phyloP scores from a whole-genome alignment of 108 stramenopile genomes.

The Discostella pseudostelligera region DNA sequence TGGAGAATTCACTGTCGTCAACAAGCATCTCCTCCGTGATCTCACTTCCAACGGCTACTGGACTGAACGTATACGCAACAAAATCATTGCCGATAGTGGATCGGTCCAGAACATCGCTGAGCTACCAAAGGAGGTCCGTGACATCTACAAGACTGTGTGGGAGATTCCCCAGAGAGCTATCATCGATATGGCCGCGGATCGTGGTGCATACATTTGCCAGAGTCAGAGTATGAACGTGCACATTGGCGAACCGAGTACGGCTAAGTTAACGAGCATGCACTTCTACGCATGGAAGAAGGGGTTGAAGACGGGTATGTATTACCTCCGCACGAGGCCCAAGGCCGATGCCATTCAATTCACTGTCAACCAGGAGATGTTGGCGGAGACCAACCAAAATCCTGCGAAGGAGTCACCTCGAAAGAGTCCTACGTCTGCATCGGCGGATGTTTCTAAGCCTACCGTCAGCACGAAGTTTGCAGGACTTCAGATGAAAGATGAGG shows the following conservation, averaged over 20 bases:
- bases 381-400: constrained; percentile 47
- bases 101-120: constrained; percentile 91
- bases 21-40: constrained; percentile 97
- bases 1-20: constrained; percentile 98
- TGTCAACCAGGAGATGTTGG: constrained; percentile 89
- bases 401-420: constrained; percentile 20
- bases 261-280: constrained; percentile 95
- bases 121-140: constrained; percentile 91
- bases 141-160: constrained; percentile 99
- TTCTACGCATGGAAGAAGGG: constrained; percentile 99
- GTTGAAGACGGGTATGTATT: constrained; percentile 99
- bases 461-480: constrained; percentile 43
- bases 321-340: constrained; percentile 97
- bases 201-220: constrained; percentile 98
- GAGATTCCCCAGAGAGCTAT: constrained; percentile 94
- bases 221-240: constrained; percentile 98
- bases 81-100: constrained; percentile 96
- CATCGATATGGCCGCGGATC: constrained; percentile 99
- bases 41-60: constrained; percentile 93
- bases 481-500: constrained; percentile 67
- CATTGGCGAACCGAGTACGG: constrained; percentile 95
- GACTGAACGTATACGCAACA: constrained; percentile 94
- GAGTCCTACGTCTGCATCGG: constrained; percentile 31
- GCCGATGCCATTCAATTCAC: constrained; percentile 99
- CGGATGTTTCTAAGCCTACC: constrained; percentile 31